These are phyloP conservation scores for Candolleomyces aberdarensis DNA, from an alignment of 768 basidiomycete genomes.

Conservation along the genomic window DNA sequence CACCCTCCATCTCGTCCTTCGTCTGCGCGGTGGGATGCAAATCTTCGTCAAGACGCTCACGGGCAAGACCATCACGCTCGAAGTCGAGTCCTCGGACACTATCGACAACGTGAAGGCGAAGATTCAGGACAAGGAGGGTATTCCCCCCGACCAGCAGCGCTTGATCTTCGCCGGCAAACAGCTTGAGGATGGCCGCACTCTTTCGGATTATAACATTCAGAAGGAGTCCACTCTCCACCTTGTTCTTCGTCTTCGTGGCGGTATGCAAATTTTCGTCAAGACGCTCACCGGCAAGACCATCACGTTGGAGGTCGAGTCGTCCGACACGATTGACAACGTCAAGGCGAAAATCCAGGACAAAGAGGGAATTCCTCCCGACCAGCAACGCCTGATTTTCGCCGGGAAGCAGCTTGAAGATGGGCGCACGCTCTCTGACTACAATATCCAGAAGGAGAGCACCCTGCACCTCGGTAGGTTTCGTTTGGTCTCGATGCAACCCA, in stretches of 20 bases:
- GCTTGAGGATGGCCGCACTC: slow-evolving; percentile 88
- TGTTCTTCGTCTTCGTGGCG: slow-evolving; percentile 68
- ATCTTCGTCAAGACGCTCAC: slow-evolving; percentile 88
- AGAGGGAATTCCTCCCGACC: slow-evolving; percentile 77
- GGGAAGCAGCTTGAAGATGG: slow-evolving; percentile 81
- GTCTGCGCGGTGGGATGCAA: slow-evolving; percentile 89
- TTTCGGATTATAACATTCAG: slow-evolving; percentile 82
- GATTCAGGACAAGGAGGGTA: slow-evolving; percentile 83
- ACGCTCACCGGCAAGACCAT: slow-evolving; percentile 75
- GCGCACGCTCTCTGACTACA: slow-evolving; percentile 74
- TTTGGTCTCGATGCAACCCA: background rate
- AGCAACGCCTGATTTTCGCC: slow-evolving; percentile 77
- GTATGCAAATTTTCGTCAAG: slow-evolving; percentile 74
- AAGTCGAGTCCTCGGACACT: slow-evolving; percentile 91
- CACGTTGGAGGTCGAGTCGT: slow-evolving; percentile 72
- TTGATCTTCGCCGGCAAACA: slow-evolving; percentile 94
- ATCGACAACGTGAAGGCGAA: slow-evolving; percentile 88
- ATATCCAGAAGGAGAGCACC: slow-evolving; percentile 74
- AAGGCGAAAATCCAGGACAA: slow-evolving; percentile 80
- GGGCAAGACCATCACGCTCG: slow-evolving; percentile 90
- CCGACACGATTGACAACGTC: slow-evolving; percentile 75
- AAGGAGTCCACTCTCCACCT: slow-evolving; percentile 76
- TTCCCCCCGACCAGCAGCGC: slow-evolving; percentile 85
- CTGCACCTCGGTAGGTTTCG: slow-evolving; percentile 47
- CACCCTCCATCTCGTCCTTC: slow-evolving; percentile 77